These are phyloP conservation scores for Xylaria nigripes DNA, from an alignment of 495 filamentous ascomycete genomes.

Conservation along the genomic window DNA sequence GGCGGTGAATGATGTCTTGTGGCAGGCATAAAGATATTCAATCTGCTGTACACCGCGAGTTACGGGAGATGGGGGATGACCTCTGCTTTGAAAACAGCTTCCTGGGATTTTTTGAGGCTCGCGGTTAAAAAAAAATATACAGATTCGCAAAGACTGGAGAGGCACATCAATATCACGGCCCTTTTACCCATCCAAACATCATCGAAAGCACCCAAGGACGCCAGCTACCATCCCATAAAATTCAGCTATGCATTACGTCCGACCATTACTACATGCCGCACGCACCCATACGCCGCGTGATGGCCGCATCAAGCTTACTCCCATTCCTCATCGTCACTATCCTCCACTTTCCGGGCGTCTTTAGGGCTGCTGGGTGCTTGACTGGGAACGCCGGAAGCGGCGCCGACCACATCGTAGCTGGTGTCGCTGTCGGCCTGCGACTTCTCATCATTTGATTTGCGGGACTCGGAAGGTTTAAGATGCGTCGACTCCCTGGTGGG, in stretches of 20 bases:
- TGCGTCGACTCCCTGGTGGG: slow-evolving; percentile 21
- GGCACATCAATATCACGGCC: not conserved
- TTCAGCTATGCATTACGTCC: not conserved
- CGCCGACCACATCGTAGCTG: slow-evolving; percentile 84
- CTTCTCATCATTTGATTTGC: slow-evolving; percentile 78
- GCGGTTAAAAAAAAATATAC: slow-evolving; percentile 4
- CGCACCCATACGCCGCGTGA: not conserved
- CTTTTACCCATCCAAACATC: slow-evolving; percentile 8
- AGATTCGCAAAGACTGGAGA: slow-evolving; percentile 3
- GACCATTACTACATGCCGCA: not conserved
- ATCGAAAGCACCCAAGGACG: slow-evolving; percentile 7
- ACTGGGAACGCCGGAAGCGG: slow-evolving; percentile 67
- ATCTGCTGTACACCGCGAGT: not conserved
- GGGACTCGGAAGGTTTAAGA: slow-evolving; percentile 55
- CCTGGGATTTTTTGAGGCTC: not conserved
- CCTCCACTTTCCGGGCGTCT: slow-evolving; percentile 41
- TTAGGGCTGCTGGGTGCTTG: slow-evolving; percentile 66
- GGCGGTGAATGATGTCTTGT: slow-evolving; percentile 39
- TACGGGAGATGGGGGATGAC: not conserved
- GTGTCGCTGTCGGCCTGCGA: slow-evolving; percentile 81
- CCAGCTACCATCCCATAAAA: slow-evolving; percentile 6
- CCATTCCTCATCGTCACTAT: slow-evolving; percentile 56
- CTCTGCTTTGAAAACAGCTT: not conserved
- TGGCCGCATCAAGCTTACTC: slow-evolving; percentile 45
- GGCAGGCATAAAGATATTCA: not conserved